These are phyloP conservation scores for Polychytrium aggregatum DNA, from an alignment of 192 early-diverging fungal species.

Conservation along the genomic window DNA sequence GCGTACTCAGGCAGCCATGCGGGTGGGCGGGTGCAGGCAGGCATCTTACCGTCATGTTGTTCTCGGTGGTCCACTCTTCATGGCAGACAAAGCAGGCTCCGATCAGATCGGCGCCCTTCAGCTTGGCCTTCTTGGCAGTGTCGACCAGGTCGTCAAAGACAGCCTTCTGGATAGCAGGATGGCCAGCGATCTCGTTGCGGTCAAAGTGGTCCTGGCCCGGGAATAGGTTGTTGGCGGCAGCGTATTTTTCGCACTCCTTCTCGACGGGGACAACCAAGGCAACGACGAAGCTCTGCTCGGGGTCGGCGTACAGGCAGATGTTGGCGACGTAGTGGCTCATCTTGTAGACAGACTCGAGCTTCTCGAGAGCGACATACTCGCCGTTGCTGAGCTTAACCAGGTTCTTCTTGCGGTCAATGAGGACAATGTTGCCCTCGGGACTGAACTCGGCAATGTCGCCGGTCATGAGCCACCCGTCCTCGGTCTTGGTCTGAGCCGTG, in stretches of 20 bases:
- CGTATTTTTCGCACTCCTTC: slow-evolving; percentile 22
- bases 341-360: slow-evolving; percentile 85
- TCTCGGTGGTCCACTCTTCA: slow-evolving; percentile 89
- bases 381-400: slow-evolving; percentile 85
- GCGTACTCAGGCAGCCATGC: neutral
- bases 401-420: slow-evolving; percentile 92
- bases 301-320: slow-evolving; percentile 50
- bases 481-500: slow-evolving; percentile 55
- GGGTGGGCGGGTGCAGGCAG: neutral
- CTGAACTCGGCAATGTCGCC: slow-evolving; percentile 78
- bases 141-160: slow-evolving; percentile 45
- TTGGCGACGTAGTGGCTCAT: slow-evolving; percentile 59
- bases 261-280: slow-evolving; percentile 65
- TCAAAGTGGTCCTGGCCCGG: slow-evolving; percentile 19
- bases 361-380: slow-evolving; percentile 86
- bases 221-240: slow-evolving; percentile 7
- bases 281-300: slow-evolving; percentile 57
- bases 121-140: slow-evolving; percentile 49
- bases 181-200: slow-evolving; percentile 39
- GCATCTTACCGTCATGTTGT: slow-evolving; percentile 37
- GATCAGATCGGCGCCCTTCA: slow-evolving; percentile 68
- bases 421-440: slow-evolving; percentile 58
- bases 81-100: slow-evolving; percentile 48
- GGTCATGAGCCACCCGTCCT: slow-evolving; percentile 78
- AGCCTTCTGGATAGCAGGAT: slow-evolving; percentile 15